Base-by-base conservation (phyloP, 495 filamentous ascomycete species). In the Penicillium bialowiezense region DNA sequence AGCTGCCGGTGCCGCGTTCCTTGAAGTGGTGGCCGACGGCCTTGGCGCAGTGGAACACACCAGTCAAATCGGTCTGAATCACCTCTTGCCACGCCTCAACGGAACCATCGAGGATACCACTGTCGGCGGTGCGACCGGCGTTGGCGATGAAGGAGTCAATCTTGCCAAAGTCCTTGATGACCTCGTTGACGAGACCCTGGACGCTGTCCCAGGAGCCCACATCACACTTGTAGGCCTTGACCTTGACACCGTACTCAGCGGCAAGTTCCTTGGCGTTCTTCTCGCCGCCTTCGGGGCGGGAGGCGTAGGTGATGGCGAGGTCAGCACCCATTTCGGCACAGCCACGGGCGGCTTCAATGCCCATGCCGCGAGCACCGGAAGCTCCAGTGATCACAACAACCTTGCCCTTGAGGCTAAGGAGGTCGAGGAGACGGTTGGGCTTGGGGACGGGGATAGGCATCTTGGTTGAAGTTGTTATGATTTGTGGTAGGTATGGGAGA, bases 281-380 rank as follows among this genome's bases (percentile, higher is more conserved):
- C 69, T 85, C 78, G 41, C 78, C 83, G 14, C 79, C 81, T 39
- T 78, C 58, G 1, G 77, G 65, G 7, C 81, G 79, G 3, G 83
- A 84, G 44, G 82, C 58, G 62, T 87, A 88, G 49, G 83, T 85
- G 65, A 87, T 74, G 62, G 83, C 82, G 17, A 89, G 62, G 65
- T 87, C 74, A 56, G 85, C 85, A 28, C 85, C 85, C 73, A 87
- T 81, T 58, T 89, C 85, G 29, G 85, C 85, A 55, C 81, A 84
- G 43, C 84, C 85, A 12, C 84, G 83, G 2, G 85, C 85, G 39
- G 84, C 83, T 64, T 88, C 85, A 54, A 85, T 87, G 44, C 85
- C 85, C 74, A 89, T 89, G 28, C 85, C 85, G 26, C 69, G 76
- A 35, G 84, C 71, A 10, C 84, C 85, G 31, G 84, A 86, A 37